Conservation (phyloP, 139 green algal species). For the Helicosporidium sp. region DNA sequence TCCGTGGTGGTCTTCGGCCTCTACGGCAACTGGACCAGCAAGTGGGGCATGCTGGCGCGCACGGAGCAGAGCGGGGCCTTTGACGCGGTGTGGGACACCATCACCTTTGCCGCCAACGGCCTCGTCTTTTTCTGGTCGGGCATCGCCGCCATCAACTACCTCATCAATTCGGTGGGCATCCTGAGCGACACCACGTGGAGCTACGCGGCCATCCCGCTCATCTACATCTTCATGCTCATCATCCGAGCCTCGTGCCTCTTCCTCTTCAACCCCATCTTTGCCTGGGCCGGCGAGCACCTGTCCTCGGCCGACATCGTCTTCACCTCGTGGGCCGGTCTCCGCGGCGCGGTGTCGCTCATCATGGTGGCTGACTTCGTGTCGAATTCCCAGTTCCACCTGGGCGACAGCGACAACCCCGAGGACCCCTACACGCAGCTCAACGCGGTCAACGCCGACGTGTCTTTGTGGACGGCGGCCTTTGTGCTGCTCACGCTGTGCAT, state of each 20-base stretch:
- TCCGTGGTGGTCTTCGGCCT: constrained; percentile 69
- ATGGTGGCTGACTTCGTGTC: constrained; percentile 42
- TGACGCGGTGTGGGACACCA: constrained; percentile 23
- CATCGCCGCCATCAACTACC: constrained; percentile 50
- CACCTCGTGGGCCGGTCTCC: constrained; percentile 33
- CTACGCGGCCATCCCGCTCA: constrained; percentile 18
- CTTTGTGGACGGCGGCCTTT: constrained; percentile 56
- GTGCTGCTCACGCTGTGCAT: constrained; percentile 68
- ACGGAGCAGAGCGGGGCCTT: constrained; percentile 10
- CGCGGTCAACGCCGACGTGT: constrained; percentile 27
- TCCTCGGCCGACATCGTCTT: constrained; percentile 38
- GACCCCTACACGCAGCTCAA: background rate
- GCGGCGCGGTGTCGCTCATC: constrained; percentile 65
- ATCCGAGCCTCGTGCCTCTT: constrained; percentile 21
- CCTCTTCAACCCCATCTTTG: constrained; percentile 18
- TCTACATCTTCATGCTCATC: constrained; percentile 32
- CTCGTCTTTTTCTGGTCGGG: constrained; percentile 79
- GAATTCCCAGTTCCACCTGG: background rate
- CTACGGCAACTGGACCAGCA: constrained; percentile 48
- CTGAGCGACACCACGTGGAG: constrained; percentile 8
- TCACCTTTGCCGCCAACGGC: constrained; percentile 32
- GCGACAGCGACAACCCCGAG: constrained; percentile 1
- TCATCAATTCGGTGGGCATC: constrained; percentile 24
- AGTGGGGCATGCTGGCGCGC: constrained; percentile 32
- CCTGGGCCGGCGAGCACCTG: constrained; percentile 9